Percentiles rank a stretch among this genome's conserved stretches.
Conservation (phyloP, 371 early-diverging fungal species). For the Dichotomocladium elegans region DNA sequence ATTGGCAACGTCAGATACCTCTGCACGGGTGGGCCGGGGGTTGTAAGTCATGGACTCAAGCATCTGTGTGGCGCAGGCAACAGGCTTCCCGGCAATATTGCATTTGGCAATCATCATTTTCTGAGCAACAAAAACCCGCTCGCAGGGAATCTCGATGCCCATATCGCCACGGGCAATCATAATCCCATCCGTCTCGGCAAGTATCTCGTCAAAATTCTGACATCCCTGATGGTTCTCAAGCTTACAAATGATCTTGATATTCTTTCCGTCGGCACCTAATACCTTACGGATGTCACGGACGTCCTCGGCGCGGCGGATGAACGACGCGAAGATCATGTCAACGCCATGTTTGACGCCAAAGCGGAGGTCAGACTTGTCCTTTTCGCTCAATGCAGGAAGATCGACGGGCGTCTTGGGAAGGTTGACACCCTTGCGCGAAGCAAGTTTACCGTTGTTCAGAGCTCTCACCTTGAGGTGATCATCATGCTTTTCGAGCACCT, state of each 20-base stretch:
- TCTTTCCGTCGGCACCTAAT: conserved; percentile 69
- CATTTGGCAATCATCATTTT: conserved; percentile 96
- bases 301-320: conserved; percentile 87
- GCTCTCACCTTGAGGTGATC: conserved; percentile 65
- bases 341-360: conserved; percentile 91
- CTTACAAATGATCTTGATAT: conserved; percentile 92
- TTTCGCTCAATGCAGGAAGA: conserved; percentile 86
- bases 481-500: conserved; percentile 63
- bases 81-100: conserved; percentile 90
- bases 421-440: conserved; percentile 83
- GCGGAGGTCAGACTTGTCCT: conserved; percentile 83
- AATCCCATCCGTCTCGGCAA: conserved; percentile 92
- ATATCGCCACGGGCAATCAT: conserved; percentile 99
- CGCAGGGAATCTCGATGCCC: conserved; percentile 92
- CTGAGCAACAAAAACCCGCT: conserved; percentile 86
- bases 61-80: conserved; percentile 98
- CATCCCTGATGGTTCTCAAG: conserved; percentile 91
- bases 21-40: conserved; percentile 95
- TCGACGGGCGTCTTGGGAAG: conserved; percentile 78
- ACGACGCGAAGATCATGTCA: conserved; percentile 96
- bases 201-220: conserved; percentile 92
- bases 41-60: conserved; percentile 95
- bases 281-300: conserved; percentile 79
- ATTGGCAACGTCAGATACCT: conserved; percentile 98
- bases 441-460: conserved; percentile 65